Evolutionary conservation across 371 early-diverging fungal genomes (phyloP).

Genomic region (Lichtheimia corymbifera): DNA sequence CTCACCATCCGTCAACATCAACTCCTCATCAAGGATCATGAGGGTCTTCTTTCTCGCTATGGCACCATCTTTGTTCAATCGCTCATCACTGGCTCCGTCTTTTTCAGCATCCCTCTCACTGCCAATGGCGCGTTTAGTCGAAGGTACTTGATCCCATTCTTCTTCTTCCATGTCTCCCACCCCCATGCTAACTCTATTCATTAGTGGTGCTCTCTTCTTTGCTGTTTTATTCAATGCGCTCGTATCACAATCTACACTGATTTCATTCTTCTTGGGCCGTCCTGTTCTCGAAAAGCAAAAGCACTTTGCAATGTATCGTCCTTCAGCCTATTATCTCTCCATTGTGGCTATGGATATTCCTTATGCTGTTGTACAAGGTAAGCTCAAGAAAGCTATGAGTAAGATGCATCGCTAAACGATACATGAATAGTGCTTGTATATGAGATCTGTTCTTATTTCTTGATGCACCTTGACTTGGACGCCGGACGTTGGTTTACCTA

Average conservation of each 20-base stretch:
- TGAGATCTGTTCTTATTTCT: constrained; percentile 41
- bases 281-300: constrained; percentile 71
- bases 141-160: too few relatives aligned
- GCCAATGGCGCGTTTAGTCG: constrained; percentile 60
- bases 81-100: constrained; percentile 67
- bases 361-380: constrained; percentile 26
- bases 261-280: constrained; percentile 55
- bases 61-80: constrained; percentile 62
- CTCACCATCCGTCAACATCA: constrained; percentile 53
- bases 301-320: constrained; percentile 68
- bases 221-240: constrained; percentile 58
- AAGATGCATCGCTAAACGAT: constrained; percentile 8
- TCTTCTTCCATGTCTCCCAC: too few relatives aligned
- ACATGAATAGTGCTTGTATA: constrained; percentile 62
- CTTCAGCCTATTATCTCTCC: constrained; percentile 62
- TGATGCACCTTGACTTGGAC: constrained; percentile 42
- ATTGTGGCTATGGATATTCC: constrained; percentile 51
- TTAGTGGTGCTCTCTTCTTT: constrained; percentile 65
- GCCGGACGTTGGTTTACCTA: constrained; percentile 49
- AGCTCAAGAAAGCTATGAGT: too few relatives aligned
- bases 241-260: constrained; percentile 53
- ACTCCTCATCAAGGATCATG: constrained; percentile 45
- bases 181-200: too few relatives aligned
- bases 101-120: constrained; percentile 52
- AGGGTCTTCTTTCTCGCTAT: constrained; percentile 50